Evolutionary conservation across 495 filamentous ascomycete species (phyloP).

Genomic region (Acidomyces sp.): DNA sequence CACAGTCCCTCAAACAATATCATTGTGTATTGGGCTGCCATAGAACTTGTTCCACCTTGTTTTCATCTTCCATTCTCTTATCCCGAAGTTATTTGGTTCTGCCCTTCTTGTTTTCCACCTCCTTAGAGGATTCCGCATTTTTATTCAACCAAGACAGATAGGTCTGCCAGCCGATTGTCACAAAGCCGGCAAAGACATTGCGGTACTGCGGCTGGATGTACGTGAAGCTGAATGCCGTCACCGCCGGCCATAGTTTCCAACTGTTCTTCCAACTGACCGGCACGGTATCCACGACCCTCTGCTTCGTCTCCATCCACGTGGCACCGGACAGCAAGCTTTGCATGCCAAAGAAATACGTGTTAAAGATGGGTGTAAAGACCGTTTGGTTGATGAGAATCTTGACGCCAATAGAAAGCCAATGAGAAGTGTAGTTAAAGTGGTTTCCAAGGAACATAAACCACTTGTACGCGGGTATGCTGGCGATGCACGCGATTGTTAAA

Average conservation of each 20-base stretch:
- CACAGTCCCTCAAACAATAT: no score
- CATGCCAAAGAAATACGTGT: constrained; percentile 82
- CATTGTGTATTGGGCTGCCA: no score
- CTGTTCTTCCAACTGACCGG: constrained; percentile 65
- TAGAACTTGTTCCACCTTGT: neutral
- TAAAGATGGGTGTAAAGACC: constrained; percentile 76
- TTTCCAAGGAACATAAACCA: constrained; percentile 77
- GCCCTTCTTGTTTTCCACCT: constrained; percentile 38
- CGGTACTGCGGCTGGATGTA: constrained; percentile 68
- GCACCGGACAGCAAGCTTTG: constrained; percentile 54
- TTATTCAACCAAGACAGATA: constrained; percentile 77
- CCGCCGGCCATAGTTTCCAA: constrained; percentile 79
- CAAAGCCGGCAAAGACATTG: constrained; percentile 58
- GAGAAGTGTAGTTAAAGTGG: constrained; percentile 68
- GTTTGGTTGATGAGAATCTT: constrained; percentile 75
- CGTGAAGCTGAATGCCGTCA: constrained; percentile 78
- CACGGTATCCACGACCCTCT: constrained; percentile 61
- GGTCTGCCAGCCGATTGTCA: constrained; percentile 84
- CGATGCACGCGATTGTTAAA: constrained; percentile 55
- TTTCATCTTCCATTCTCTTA: neutral
- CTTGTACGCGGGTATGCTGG: constrained; percentile 63
- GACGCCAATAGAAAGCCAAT: constrained; percentile 50
- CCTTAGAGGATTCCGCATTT: constrained; percentile 54
- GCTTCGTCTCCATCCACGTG: constrained; percentile 45
- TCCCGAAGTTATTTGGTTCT: constrained; percentile 1